A percentile compares a stretch with the other conserved stretches of the same genome.
These are phyloP conservation scores for Phlegmacium glaucopus DNA, from an alignment of 768 basidiomycete genomes.

Conservation along the genomic window DNA sequence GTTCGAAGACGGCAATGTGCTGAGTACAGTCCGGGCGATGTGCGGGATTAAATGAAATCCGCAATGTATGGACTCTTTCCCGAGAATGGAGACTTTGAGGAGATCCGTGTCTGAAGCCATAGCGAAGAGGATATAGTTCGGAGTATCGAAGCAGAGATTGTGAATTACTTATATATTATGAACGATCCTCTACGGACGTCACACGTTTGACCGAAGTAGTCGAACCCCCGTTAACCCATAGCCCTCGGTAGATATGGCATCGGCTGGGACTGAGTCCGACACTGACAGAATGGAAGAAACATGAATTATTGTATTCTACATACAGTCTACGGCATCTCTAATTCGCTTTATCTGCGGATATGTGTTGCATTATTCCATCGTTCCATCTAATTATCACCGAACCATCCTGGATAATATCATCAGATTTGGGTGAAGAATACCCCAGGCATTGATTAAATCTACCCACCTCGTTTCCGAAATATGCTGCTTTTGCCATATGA, in stretches of 20 bases:
- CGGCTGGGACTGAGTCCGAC: too few species aligned
- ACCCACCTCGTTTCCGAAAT: constrained; percentile 84
- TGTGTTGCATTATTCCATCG: constrained; percentile 36
- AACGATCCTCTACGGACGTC: too few species aligned
- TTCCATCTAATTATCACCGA: constrained; percentile 61
- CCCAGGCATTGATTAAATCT: not conserved
- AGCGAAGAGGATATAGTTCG: constrained; percentile 1
- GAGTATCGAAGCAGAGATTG: not conserved
- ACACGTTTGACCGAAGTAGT: not conserved
- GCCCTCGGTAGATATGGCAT: too few species aligned
- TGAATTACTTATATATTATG: too few species aligned
- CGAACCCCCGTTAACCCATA: too few species aligned
- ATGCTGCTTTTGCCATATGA: constrained; percentile 89
- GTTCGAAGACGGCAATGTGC: constrained; percentile 70
- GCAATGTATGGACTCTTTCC: constrained; percentile 85
- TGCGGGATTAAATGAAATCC: constrained; percentile 91
- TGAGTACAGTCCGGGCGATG: constrained; percentile 72
- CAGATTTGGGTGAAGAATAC: constrained; percentile 3
- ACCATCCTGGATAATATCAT: constrained; percentile 47
- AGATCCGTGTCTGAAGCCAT: constrained; percentile 52
- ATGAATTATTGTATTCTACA: too few species aligned
- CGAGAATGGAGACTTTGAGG: constrained; percentile 79
- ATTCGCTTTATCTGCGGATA: constrained; percentile 14
- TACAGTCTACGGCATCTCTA: too few species aligned
- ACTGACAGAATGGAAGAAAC: too few species aligned